A percentile compares a stretch with the other conserved stretches of the same genome.
These are phyloP conservation scores for Starmerella asiatica DNA, from an alignment of 805 yeast species.

Conservation along the genomic window DNA sequence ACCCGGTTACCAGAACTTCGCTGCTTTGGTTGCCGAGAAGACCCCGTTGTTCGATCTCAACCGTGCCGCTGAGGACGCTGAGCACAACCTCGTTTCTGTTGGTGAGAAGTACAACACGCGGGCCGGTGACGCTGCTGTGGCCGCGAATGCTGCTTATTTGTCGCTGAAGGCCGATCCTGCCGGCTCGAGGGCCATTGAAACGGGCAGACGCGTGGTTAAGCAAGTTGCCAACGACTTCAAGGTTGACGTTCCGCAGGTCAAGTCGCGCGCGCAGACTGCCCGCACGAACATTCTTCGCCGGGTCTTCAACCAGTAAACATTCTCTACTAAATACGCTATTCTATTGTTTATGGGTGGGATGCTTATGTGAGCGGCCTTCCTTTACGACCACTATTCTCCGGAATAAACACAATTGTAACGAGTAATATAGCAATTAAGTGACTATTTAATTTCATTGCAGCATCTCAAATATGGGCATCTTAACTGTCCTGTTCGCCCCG, in stretches of 20 bases:
- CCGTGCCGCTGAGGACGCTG: slow-evolving; percentile 13
- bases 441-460: no score
- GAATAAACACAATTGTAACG: no score
- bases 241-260: slow-evolving; percentile 9
- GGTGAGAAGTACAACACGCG: slow-evolving; percentile 4
- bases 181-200: slow-evolving; percentile 14
- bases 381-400: no score
- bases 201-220: slow-evolving; percentile 12
- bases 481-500: background rate
- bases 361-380: no score
- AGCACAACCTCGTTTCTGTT: slow-evolving; percentile 1
- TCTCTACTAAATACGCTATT: no score
- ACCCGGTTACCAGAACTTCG: slow-evolving; percentile 16
- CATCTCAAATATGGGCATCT: no score
- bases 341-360: no score
- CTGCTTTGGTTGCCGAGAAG: slow-evolving; percentile 11
- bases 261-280: slow-evolving; percentile 3
- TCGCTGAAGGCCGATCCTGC: slow-evolving; percentile 13
- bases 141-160: slow-evolving; percentile 7
- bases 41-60: slow-evolving; percentile 15
- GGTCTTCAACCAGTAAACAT: slow-evolving; percentile 2
- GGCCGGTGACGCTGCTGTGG: slow-evolving; percentile 7
- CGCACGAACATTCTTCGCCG: slow-evolving; percentile 6
- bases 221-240: slow-evolving; percentile 17
- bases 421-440: no score